Evolutionary conservation across 352 stramenopile species (phyloP).

Genomic region (Globisporangium recalcitrans): DNA sequence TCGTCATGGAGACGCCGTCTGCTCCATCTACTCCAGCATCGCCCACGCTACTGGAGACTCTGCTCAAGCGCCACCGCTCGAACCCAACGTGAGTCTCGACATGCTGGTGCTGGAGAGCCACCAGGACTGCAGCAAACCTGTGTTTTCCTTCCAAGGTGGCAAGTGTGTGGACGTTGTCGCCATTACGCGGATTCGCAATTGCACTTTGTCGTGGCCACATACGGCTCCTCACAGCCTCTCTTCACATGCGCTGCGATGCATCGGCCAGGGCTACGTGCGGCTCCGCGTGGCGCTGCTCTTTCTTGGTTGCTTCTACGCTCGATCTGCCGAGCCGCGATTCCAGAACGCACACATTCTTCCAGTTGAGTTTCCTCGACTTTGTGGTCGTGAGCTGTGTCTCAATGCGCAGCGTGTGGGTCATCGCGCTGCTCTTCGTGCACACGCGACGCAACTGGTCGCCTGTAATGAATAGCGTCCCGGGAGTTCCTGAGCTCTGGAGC

Average conservation of each 20-base stretch:
- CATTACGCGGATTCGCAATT: background rate
- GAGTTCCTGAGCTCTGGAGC: background rate
- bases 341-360: background rate
- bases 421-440: background rate
- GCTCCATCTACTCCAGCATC: background rate
- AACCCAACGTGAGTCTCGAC: background rate
- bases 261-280: background rate
- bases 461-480: background rate
- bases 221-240: background rate
- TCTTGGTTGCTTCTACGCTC: background rate
- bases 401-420: background rate
- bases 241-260: background rate
- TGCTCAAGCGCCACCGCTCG: background rate
- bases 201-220: background rate
- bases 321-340: background rate
- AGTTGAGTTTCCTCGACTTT: background rate
- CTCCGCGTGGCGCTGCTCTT: background rate
- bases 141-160: background rate
- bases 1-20: too few species aligned
- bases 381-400: background rate
- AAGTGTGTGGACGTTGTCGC: background rate
- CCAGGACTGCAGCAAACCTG: background rate
- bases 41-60: background rate
- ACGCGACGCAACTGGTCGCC: background rate
- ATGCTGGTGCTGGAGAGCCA: background rate